phyloP scores from a whole-genome alignment of 1,284 basidiomycete genomes.

The Ustilago loliicola region DNA sequence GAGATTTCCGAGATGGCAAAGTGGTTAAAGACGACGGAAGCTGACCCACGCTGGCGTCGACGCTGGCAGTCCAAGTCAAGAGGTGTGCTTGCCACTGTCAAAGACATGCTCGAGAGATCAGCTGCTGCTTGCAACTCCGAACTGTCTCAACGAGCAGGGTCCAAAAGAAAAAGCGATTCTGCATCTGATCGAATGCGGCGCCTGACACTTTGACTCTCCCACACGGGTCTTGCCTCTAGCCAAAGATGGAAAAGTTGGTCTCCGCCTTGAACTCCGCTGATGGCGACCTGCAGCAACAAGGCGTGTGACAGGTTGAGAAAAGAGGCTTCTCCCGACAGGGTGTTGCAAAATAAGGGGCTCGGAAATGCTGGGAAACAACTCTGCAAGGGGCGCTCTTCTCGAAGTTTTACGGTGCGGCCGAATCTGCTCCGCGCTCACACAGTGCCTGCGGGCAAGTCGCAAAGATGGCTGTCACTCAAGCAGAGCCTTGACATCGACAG shows the following conservation, averaged over 20 bases:
- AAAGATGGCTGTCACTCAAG: no score
- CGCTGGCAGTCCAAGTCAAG: background rate
- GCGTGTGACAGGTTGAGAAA: background rate
- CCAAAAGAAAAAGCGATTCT: background rate
- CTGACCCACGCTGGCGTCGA: background rate
- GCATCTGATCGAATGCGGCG: background rate
- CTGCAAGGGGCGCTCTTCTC: conserved; percentile 5
- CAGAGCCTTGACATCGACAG: no score
- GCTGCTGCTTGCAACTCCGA: conserved; percentile 9
- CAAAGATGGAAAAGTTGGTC: conserved; percentile 1
- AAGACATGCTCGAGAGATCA: conserved; percentile 5
- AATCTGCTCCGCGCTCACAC: background rate
- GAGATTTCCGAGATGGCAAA: background rate
- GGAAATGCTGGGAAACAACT: conserved; percentile 5
- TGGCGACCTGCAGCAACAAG: conserved; percentile 6
- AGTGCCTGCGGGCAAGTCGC: background rate
- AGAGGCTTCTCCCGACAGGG: no score
- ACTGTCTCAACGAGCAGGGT: background rate
- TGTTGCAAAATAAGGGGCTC: background rate
- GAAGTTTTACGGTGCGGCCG: conserved; percentile 3
- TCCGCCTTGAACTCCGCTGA: conserved; percentile 6
- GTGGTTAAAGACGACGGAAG: background rate
- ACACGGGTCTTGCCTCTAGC: background rate
- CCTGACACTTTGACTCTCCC: background rate
- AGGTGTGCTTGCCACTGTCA: background rate